phyloP scores from a whole-genome alignment of 2,329 filamentous ascomycete species.

The Verticillium longisporum region DNA sequence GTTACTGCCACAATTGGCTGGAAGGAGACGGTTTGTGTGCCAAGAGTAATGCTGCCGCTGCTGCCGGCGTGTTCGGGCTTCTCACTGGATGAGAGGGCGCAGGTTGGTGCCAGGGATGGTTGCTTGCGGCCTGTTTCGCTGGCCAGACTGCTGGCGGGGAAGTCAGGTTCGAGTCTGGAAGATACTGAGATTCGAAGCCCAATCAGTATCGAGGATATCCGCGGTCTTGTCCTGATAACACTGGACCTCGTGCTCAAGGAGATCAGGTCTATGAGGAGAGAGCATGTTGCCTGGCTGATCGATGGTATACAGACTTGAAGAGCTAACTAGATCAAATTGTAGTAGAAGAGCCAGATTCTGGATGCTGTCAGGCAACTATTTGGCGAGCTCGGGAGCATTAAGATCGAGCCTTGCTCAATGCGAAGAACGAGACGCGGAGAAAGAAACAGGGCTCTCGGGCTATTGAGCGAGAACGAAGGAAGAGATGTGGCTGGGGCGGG shows the following conservation, averaged over 20 bases:
- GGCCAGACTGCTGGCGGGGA: not conserved
- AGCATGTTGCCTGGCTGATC: not conserved
- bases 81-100: not conserved
- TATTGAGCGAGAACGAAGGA: not conserved
- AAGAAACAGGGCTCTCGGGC: not conserved
- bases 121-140: not conserved
- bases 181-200: not conserved
- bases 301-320: not conserved
- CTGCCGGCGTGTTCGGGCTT: not conserved
- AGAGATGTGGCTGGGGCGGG: not conserved
- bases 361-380: not conserved
- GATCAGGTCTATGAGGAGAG: not conserved
- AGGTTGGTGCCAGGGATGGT: not conserved
- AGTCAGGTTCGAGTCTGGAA: not conserved
- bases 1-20: constrained; percentile 5
- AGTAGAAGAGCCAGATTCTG: not conserved
- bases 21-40: not conserved
- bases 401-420: not conserved
- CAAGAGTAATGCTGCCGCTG: constrained; percentile 3
- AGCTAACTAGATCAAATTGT: not conserved
- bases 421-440: not conserved
- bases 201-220: not conserved
- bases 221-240: not conserved
- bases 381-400: not conserved
- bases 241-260: not conserved